A percentile compares a stretch with the other conserved stretches of the same genome.
Conservation (phyloP, 176 grass and related monocot species). For the Metroxylon sagu region DNA sequence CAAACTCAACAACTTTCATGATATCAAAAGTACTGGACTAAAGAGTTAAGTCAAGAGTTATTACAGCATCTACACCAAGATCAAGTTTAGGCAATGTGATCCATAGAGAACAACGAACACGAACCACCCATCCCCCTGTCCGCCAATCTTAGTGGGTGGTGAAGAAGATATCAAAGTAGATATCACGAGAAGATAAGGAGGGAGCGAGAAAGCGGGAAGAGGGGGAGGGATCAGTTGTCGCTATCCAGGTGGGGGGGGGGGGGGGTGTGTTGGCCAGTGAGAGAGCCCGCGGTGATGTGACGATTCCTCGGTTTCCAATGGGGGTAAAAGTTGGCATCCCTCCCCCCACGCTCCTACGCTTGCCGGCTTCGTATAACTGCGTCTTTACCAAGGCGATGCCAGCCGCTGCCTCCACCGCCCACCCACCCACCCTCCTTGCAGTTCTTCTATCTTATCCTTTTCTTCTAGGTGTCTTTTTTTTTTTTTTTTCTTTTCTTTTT, state of each 20-base stretch:
- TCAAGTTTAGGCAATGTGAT: no score
- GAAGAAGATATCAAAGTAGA: background rate
- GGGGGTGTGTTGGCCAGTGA: constrained; percentile 30
- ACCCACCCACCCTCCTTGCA: background rate
- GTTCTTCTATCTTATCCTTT: background rate
- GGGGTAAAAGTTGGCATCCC: constrained; percentile 43
- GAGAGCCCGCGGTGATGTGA: constrained; percentile 65
- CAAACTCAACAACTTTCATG: no score
- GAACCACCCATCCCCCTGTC: background rate
- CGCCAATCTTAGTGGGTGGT: background rate
- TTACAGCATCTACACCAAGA: no score
- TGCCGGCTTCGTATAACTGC: constrained; percentile 35
- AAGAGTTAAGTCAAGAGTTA: no score
- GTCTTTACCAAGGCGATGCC: constrained; percentile 9
- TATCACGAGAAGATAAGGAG: background rate
- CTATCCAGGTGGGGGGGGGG: constrained; percentile 32
- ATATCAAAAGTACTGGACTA: no score
- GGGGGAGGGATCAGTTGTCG: constrained; percentile 28
- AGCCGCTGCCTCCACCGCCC: background rate
- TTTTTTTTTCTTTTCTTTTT: no score
- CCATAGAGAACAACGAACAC: no score
- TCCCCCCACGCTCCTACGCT: constrained; percentile 18
- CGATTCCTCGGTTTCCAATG: constrained; percentile 83
- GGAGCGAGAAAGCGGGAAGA: background rate
- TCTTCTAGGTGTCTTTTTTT: no score